Conservation (phyloP, 2,329 filamentous ascomycete genomes). For the Aspergillus glaucus region DNA sequence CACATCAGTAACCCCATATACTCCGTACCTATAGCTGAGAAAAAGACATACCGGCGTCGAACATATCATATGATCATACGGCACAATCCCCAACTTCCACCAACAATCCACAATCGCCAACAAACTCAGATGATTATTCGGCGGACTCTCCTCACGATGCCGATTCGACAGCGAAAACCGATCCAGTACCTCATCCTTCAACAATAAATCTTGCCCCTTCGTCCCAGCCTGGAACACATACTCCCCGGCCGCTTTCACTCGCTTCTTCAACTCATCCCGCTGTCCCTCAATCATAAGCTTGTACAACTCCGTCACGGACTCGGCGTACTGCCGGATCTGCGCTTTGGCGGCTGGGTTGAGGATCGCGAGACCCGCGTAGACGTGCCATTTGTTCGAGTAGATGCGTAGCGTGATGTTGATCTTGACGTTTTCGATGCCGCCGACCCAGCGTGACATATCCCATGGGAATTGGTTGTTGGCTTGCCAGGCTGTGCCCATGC, state of each 20-base stretch:
- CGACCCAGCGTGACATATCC: slow-evolving; percentile 92
- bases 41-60: slow-evolving; percentile 66
- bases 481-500: slow-evolving; percentile 97
- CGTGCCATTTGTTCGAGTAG: slow-evolving; percentile 98
- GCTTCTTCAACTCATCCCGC: slow-evolving; percentile 61
- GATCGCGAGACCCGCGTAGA: slow-evolving; percentile 95
- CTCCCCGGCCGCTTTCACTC: slow-evolving; percentile 74
- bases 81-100: slow-evolving; percentile 86
- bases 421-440: slow-evolving; percentile 98
- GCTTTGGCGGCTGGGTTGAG: slow-evolving; percentile 86
- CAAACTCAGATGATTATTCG: slow-evolving; percentile 86
- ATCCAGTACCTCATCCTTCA: slow-evolving; percentile 76
- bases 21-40: no score
- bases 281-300: slow-evolving; percentile 93
- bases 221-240: slow-evolving; percentile 55
- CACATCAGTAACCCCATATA: not conserved
- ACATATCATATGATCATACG: slow-evolving; percentile 99
- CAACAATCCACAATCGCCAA: slow-evolving; percentile 98
- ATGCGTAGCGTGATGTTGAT: slow-evolving; percentile 97
- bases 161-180: slow-evolving; percentile 75
- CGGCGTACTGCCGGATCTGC: slow-evolving; percentile 91
- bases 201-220: slow-evolving; percentile 59
- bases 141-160: slow-evolving; percentile 59
- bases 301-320: slow-evolving; percentile 86
- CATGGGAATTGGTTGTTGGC: slow-evolving; percentile 94